Evolutionary conservation across 352 stramenopile species (phyloP).

Genomic region (Phytophthora colocasiae): DNA sequence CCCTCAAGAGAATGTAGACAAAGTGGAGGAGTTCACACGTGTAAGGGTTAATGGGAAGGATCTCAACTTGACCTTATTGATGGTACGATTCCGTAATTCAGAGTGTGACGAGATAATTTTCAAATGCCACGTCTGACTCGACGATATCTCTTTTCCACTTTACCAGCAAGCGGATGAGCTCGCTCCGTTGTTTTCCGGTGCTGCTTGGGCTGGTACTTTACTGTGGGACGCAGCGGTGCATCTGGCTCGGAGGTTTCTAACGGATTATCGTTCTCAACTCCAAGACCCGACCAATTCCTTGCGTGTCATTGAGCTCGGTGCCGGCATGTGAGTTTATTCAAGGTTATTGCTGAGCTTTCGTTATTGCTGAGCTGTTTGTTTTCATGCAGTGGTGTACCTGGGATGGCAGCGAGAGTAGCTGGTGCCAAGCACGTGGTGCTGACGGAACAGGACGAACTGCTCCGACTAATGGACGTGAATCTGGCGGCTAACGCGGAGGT

Average conservation of each 20-base stretch:
- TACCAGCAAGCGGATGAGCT: constrained; percentile 87
- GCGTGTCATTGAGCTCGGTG: constrained; percentile 84
- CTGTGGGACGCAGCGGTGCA: constrained; percentile 88
- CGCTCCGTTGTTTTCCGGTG: constrained; percentile 93
- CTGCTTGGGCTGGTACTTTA: constrained; percentile 93
- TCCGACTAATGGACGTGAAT: constrained; percentile 88
- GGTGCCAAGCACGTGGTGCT: constrained; percentile 88
- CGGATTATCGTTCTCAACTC: constrained; percentile 52
- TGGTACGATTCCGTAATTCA: constrained; percentile 42
- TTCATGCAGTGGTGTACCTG: constrained; percentile 83
- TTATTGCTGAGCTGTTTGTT: not conserved
- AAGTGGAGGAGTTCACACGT: constrained; percentile 61
- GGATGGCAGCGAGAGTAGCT: constrained; percentile 90
- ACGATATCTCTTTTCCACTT: not conserved
- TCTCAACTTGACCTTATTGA: constrained; percentile 64
- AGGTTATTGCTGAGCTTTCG: constrained; percentile 4
- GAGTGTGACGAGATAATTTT: not conserved
- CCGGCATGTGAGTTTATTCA: constrained; percentile 68
- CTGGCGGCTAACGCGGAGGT: constrained; percentile 54
- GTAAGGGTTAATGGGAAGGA: constrained; percentile 64
- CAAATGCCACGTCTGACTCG: constrained; percentile 28
- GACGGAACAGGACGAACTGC: constrained; percentile 91
- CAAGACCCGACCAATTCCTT: constrained; percentile 28
- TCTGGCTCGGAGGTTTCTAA: constrained; percentile 63
- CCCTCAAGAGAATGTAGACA: constrained; percentile 59